Conservation (phyloP, 2,329 filamentous ascomycete genomes). For the Penicillium occitanis region DNA sequence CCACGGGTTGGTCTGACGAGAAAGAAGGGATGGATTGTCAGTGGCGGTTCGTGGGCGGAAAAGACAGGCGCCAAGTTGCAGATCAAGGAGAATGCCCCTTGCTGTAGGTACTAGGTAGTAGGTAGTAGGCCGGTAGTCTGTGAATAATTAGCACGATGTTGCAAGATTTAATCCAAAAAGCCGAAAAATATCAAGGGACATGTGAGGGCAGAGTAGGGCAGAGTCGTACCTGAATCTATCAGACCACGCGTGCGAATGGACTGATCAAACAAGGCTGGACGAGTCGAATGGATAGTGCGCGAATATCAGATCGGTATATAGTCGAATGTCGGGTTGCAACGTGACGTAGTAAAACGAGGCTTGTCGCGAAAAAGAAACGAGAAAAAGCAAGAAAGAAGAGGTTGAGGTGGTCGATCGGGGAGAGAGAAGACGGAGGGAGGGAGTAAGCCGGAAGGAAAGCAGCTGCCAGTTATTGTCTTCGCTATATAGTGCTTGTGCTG, state of each 20-base stretch:
- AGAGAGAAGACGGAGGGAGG: neutral
- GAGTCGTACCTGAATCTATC: neutral
- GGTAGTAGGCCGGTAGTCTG: neutral
- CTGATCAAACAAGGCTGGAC: neutral
- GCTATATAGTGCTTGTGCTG: neutral
- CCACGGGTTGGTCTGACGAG: conserved; percentile 4
- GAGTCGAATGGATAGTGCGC: neutral
- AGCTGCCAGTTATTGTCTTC: no score
- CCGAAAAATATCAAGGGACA: neutral
- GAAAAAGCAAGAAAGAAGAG: neutral
- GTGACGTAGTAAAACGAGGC: conserved; percentile 2
- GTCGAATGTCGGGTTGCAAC: neutral
- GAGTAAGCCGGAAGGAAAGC: neutral
- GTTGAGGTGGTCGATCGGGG: neutral
- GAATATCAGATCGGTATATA: neutral
- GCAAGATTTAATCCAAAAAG: neutral
- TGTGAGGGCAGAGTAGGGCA: neutral
- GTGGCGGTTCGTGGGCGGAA: conserved; percentile 18
- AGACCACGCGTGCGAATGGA: neutral
- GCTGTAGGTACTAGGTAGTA: neutral
- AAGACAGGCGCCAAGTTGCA: conserved; percentile 18
- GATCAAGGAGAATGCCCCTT: conserved; percentile 18
- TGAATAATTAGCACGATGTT: neutral
- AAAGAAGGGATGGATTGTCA: conserved; percentile 12
- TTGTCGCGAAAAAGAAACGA: conserved; percentile 5